A percentile compares a stretch with the other conserved stretches of the same genome.
Evolutionary conservation across 768 basidiomycete genomes (phyloP).

Genomic region (Trametes cinnabarina): DNA sequence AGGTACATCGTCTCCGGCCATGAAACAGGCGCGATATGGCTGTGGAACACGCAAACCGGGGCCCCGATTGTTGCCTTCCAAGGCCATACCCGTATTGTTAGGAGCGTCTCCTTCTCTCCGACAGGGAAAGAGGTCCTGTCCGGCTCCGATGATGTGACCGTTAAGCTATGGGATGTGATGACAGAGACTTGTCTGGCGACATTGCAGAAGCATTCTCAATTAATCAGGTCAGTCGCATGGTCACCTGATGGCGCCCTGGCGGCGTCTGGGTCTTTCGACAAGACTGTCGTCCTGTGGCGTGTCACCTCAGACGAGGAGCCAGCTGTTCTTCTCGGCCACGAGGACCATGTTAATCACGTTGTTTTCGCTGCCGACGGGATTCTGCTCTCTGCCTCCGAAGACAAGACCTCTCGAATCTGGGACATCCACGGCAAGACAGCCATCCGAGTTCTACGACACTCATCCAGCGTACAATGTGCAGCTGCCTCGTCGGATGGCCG

Average conservation of each 20-base stretch:
- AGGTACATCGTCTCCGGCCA: background rate
- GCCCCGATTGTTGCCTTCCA: background rate
- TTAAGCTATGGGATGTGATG: background rate
- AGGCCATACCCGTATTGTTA: background rate
- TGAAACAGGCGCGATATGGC: background rate
- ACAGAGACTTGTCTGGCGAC: background rate
- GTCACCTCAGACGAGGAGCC: too few relatives aligned
- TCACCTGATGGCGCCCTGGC: conserved; percentile 22
- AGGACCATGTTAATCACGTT: too few relatives aligned
- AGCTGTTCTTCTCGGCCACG: too few relatives aligned
- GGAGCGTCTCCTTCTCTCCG: background rate
- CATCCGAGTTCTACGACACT: background rate
- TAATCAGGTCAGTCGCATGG: conserved; percentile 24
- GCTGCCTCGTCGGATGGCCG: background rate
- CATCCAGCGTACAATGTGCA: background rate
- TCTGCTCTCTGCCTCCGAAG: background rate
- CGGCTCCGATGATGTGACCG: background rate
- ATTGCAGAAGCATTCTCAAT: conserved; percentile 3
- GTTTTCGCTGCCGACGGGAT: background rate
- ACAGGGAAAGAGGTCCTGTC: background rate
- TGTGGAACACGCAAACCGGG: conserved; percentile 6
- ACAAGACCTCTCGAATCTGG: background rate
- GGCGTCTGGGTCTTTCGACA: too few relatives aligned
- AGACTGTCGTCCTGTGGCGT: too few relatives aligned
- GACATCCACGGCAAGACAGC: background rate